Evolutionary conservation across 352 stramenopile species (phyloP).

Genomic region (Pythium phragmiticola): DNA sequence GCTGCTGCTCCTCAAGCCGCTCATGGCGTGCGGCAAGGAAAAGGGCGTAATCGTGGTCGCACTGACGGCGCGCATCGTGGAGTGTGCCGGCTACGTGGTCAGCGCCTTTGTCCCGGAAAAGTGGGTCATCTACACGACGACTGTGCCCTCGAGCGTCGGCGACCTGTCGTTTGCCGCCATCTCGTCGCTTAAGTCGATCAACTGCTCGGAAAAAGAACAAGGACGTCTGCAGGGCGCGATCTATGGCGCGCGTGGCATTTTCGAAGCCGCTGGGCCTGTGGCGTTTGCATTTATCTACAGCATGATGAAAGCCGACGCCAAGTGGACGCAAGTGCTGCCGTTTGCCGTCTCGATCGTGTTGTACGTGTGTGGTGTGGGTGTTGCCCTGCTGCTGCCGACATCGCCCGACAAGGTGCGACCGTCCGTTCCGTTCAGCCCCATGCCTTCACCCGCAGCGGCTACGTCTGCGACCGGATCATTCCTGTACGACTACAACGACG

Average conservation of each 20-base stretch:
- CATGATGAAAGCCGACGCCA: conserved; percentile 42
- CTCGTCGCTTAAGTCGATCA: conserved; percentile 62
- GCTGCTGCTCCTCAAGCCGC: conserved; percentile 51
- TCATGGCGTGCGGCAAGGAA: conserved; percentile 57
- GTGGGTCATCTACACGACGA: conserved; percentile 55
- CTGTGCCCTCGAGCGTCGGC: conserved; percentile 42
- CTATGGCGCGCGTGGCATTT: conserved; percentile 60
- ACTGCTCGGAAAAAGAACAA: conserved; percentile 71
- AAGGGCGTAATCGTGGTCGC: conserved; percentile 69
- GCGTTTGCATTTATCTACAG: conserved; percentile 62
- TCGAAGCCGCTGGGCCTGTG: conserved; percentile 57
- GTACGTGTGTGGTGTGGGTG: conserved; percentile 43
- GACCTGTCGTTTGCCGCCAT: conserved; percentile 73
- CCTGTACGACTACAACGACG: conserved; percentile 28
- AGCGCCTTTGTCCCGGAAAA: conserved; percentile 56
- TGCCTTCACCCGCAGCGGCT: conserved; percentile 31
- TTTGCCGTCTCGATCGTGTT: conserved; percentile 54
- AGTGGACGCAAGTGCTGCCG: conserved; percentile 52
- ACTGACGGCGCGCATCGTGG: conserved; percentile 40
- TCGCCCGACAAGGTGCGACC: conserved; percentile 42
- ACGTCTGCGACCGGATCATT: conserved; percentile 22
- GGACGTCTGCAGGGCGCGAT: conserved; percentile 71
- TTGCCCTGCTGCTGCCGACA: conserved; percentile 43
- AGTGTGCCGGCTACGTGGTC: conserved; percentile 38
- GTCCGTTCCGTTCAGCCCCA: conserved; percentile 46